phyloP scores from a whole-genome alignment of 2,329 filamentous ascomycete species.

The Neoascochyta sp. region DNA sequence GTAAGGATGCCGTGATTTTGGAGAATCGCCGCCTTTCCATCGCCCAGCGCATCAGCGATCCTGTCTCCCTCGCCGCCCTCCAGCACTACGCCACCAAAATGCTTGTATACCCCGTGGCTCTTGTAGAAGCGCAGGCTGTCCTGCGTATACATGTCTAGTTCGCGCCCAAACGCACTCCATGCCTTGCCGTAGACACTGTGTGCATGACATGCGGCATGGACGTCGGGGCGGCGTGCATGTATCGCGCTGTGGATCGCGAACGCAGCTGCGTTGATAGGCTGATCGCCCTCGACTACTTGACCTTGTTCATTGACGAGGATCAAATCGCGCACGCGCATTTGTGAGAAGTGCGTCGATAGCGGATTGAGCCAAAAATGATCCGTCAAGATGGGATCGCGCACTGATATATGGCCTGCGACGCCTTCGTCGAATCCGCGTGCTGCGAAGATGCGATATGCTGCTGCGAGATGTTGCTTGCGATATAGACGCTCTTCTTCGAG shows the following conservation, averaged over 20 bases:
- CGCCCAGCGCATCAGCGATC: slow-evolving; percentile 40
- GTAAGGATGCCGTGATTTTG: slow-evolving; percentile 43
- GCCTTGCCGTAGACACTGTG: slow-evolving; percentile 49
- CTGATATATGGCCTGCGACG: slow-evolving; percentile 47
- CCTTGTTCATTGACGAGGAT: slow-evolving; percentile 46
- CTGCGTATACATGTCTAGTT: slow-evolving; percentile 49
- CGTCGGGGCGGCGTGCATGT: slow-evolving; percentile 36
- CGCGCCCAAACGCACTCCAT: slow-evolving; percentile 45
- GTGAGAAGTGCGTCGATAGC: slow-evolving; percentile 45
- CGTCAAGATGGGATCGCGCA: slow-evolving; percentile 35
- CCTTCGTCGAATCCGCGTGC: slow-evolving; percentile 41
- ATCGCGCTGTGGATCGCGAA: slow-evolving; percentile 48
- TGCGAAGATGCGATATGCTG: slow-evolving; percentile 43
- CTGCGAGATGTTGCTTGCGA: slow-evolving; percentile 46
- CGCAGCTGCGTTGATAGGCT: slow-evolving; percentile 45
- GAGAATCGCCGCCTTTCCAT: slow-evolving; percentile 38
- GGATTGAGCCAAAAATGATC: slow-evolving; percentile 44
- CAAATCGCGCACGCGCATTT: slow-evolving; percentile 42
- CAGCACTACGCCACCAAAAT: slow-evolving; percentile 43
- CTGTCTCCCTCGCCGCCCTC: slow-evolving; percentile 44
- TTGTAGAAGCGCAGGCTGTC: slow-evolving; percentile 45
- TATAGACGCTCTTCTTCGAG: slow-evolving; percentile 44
- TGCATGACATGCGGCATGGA: slow-evolving; percentile 44
- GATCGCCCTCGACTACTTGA: slow-evolving; percentile 40
- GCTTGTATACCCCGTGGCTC: slow-evolving; percentile 40